A percentile compares a stretch with the other conserved stretches of the same genome.
These are phyloP conservation scores for Ambispora gerdemannii DNA, from an alignment of 192 early-diverging fungal genomes.

Conservation along the genomic window DNA sequence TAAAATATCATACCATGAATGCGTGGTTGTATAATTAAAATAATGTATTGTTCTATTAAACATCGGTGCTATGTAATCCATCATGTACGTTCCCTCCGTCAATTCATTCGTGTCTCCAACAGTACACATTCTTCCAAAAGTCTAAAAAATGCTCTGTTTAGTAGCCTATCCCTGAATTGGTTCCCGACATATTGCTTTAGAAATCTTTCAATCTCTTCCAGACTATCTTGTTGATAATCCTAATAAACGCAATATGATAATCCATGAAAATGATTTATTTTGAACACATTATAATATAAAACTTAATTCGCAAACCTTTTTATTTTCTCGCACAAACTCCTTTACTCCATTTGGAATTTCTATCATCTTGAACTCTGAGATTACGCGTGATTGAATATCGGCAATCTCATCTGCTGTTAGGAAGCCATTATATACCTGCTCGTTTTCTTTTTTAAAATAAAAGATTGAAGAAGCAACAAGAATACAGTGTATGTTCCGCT, in stretches of 20 bases:
- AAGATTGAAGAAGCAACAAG: constrained; percentile 25
- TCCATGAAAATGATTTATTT: neutral
- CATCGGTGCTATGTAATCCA: constrained; percentile 13
- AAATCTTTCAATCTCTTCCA: constrained; percentile 6
- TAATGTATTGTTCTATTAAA: constrained; percentile 22
- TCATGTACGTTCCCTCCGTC: neutral
- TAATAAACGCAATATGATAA: neutral
- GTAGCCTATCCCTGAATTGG: neutral
- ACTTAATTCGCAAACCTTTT: constrained; percentile 13
- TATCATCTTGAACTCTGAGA: neutral
- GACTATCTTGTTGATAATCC: constrained; percentile 10
- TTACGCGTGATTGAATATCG: neutral
- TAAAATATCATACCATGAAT: constrained; percentile 25
- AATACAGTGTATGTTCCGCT: constrained; percentile 3
- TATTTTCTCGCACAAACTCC: constrained; percentile 2
- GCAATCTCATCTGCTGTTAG: constrained; percentile 23
- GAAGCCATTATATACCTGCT: constrained; percentile 15
- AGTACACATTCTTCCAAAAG: constrained; percentile 8
- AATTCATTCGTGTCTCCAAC: neutral
- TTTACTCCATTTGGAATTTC: constrained; percentile 12
- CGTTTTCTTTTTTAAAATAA: constrained; percentile 20
- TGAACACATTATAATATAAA: neutral
- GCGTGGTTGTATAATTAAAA: constrained; percentile 18
- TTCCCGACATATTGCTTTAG: neutral
- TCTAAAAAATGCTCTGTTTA: constrained; percentile 16